Base-by-base conservation (phyloP, 805 yeast genomes). In the Candida morakotiae region DNA sequence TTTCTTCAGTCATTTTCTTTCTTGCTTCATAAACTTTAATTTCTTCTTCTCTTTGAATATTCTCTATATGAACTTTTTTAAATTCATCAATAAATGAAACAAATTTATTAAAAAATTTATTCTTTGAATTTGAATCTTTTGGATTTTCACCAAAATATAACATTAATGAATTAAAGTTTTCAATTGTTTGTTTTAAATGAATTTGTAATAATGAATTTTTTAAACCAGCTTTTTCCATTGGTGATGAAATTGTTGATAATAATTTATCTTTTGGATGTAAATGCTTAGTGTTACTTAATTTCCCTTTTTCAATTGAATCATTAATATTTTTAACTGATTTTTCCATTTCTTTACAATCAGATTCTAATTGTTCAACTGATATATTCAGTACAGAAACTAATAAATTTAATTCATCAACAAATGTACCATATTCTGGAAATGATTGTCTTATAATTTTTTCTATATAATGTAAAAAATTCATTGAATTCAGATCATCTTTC, bases 401-500 rank as follows among this genome's bases (percentile, higher is more conserved):
- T 35, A 81, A 67, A 47, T 71, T 60, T 53, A 84, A 60, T 37
- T 93, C 97, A 33, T 80, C 80, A n/a, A 82, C 68, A 57, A 93
- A 91, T 1, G 67, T 64, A 20, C 82, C 80, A 49, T 79, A 72
- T 29, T 86, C 86, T 1, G 97, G 95, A 57, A 87, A 87, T 21
- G 84, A 79, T 31, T 75, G 79, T 45, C 98, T 70, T n/a, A 94
- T 75, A 31, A 87, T 78, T 48, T 79, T 84, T 58, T 93, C 98
- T 38, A 94, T 87, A 58, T 89, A 89, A 55, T 94, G 96, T 50
- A 93, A 63, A 52, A 93, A 89, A 1, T 95, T 86, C 81, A 84
- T 80, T 5, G 87, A 76, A 55, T 91, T 89, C 41, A 80, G 75
- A 19, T 83, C 87, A 60, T 91, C 96, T 55, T 93, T 93, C 62